Percentiles rank a stretch among this genome's conserved stretches.
Evolutionary conservation across 2,329 filamentous ascomycete species (phyloP).

Genomic region (Diaporthe ilicicola): DNA sequence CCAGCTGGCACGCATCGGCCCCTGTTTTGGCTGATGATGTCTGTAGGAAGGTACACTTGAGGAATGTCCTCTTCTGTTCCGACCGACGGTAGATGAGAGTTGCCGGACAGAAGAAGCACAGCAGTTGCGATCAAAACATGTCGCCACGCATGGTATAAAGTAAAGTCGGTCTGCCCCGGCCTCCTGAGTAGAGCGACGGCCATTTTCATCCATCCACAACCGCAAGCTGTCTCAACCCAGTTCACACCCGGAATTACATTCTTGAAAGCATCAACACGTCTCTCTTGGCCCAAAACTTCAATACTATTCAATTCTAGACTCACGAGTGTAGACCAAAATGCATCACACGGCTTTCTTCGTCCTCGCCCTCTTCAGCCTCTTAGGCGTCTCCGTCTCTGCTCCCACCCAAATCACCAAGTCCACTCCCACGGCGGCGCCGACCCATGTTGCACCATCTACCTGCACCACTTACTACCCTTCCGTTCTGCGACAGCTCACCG

Average conservation of each 20-base stretch:
- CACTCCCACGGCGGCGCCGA: conserved; percentile 14
- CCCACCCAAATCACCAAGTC: conserved; percentile 16
- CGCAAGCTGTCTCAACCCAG: not conserved
- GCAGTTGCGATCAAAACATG: conserved; percentile 11
- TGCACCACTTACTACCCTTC: conserved; percentile 32
- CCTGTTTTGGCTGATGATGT: not conserved
- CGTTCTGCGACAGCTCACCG: conserved; percentile 28
- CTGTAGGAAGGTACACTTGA: conserved; percentile 24
- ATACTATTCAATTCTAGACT: not conserved
- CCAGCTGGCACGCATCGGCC: not conserved
- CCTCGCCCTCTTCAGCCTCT: conserved; percentile 8
- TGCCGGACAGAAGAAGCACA: not conserved
- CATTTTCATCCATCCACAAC: not conserved
- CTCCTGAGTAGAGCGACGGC: not conserved
- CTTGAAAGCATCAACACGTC: not conserved
- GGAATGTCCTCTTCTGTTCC: not conserved
- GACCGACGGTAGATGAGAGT: not conserved
- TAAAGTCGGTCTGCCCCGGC: not conserved
- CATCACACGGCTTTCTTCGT: conserved; percentile 7
- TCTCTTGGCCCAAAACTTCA: not conserved
- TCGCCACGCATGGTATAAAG: not conserved
- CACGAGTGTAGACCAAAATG: conserved; percentile 9
- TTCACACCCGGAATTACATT: not conserved
- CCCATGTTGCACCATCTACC: conserved; percentile 27
- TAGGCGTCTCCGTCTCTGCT: conserved; percentile 12